Conservation (phyloP, 2,329 filamentous ascomycete species). For the Trichophyton simii region DNA sequence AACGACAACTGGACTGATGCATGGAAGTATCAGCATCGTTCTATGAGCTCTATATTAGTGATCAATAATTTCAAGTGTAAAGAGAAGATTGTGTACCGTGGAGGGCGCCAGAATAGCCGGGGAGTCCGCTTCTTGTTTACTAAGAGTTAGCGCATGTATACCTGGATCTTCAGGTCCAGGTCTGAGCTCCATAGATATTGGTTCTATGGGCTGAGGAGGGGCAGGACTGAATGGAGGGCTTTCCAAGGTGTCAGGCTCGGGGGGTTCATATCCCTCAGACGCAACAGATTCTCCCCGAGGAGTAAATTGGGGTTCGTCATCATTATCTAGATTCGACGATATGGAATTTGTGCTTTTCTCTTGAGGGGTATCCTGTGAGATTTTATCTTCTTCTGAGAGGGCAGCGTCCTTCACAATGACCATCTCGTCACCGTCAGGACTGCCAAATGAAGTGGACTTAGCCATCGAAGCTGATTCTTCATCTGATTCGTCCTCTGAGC, state of each 20-base stretch:
- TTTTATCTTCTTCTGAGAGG: not conserved
- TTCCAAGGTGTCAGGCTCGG: conserved; percentile 28
- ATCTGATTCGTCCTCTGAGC: conserved; percentile 7
- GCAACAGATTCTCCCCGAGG: conserved; percentile 22
- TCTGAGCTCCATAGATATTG: conserved; percentile 16
- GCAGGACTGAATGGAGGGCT: conserved; percentile 35
- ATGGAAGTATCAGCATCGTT: conserved; percentile 14
- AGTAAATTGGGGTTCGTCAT: conserved; percentile 3
- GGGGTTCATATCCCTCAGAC: conserved; percentile 47
- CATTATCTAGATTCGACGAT: not conserved
- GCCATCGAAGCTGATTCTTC: not conserved
- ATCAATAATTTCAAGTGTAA: not conserved
- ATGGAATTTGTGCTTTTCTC: not conserved
- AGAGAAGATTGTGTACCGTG: conserved; percentile 9
- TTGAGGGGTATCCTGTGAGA: not conserved
- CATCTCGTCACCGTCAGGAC: not conserved
- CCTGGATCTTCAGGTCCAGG: conserved; percentile 15
- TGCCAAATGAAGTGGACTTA: not conserved
- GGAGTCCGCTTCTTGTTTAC: conserved; percentile 19
- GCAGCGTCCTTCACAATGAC: not conserved
- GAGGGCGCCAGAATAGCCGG: conserved; percentile 18
- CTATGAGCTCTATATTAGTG: not conserved
- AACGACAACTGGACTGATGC: conserved; percentile 18
- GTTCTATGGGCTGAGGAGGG: conserved; percentile 23
- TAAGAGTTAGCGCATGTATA: conserved; percentile 23